phyloP scores from a whole-genome alignment of 192 early-diverging fungal species.

The Spinellus fusiger region DNA sequence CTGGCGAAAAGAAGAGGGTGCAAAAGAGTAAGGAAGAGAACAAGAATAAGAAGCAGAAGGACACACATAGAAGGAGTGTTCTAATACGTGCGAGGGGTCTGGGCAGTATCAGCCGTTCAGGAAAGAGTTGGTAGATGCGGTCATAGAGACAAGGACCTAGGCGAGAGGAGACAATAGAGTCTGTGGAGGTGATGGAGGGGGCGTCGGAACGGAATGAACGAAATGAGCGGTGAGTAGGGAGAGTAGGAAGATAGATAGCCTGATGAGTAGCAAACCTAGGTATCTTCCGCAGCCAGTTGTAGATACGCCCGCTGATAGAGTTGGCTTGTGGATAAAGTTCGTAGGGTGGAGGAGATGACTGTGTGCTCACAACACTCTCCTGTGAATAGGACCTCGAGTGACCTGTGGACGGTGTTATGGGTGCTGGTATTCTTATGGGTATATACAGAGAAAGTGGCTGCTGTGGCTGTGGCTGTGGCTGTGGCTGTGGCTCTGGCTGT shows the following conservation, averaged over 20 bases:
- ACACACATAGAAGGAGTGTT: constrained; percentile 11
- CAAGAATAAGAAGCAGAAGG: constrained; percentile 6
- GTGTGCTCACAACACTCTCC: constrained; percentile 28
- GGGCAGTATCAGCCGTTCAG: background rate
- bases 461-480: no score
- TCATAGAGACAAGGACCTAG: constrained; percentile 2
- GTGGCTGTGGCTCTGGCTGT: no score
- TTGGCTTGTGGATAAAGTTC: constrained; percentile 30
- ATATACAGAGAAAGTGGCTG: no score
- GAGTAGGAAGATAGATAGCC: constrained; percentile 24
- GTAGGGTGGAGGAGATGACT: constrained; percentile 32
- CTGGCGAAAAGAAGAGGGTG: constrained; percentile 23
- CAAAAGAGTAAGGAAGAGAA: constrained; percentile 28
- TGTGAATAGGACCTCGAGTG: background rate
- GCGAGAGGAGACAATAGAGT: constrained; percentile 7
- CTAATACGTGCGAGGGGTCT: constrained; percentile 5
- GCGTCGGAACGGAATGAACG: background rate
- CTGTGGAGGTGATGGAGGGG: background rate
- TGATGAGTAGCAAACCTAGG: constrained; percentile 25
- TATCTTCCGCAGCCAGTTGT: constrained; percentile 30
- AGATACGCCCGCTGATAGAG: constrained; percentile 16
- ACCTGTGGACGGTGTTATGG: no score
- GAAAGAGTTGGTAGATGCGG: background rate
- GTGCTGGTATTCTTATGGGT: no score
- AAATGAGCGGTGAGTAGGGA: constrained; percentile 4